Conservation (phyloP, 129 eudicot species). For the Scalesia atractyloides region DNA sequence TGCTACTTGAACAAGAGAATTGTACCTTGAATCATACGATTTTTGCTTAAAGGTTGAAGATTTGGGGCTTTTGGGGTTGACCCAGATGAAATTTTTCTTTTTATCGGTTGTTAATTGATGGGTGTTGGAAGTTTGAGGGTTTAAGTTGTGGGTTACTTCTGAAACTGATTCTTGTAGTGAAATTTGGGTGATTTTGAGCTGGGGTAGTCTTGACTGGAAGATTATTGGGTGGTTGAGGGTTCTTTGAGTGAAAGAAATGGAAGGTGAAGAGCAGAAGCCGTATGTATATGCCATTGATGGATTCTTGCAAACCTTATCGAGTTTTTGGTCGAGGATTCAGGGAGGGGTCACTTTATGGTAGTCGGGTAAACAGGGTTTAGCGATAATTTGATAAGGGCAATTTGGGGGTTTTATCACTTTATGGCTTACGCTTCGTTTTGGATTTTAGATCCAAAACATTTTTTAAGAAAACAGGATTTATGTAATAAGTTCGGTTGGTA, state of each 20-base stretch:
- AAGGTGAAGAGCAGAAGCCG: slow-evolving; percentile 42
- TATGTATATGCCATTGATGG: slow-evolving; percentile 33
- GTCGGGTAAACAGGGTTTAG: no score
- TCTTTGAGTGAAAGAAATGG: slow-evolving; percentile 26
- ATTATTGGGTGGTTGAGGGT: slow-evolving; percentile 25
- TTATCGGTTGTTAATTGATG: slow-evolving; percentile 32
- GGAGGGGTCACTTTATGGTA: no score
- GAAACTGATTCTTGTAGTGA: slow-evolving; percentile 50
- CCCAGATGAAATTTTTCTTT: slow-evolving; percentile 49
- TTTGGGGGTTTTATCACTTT: not conserved
- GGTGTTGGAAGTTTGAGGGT: slow-evolving; percentile 10
- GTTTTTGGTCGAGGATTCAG: slow-evolving; percentile 1
- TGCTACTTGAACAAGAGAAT: slow-evolving; percentile 50
- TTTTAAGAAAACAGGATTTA: no score
- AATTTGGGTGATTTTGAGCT: slow-evolving; percentile 41
- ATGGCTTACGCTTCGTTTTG: not conserved
- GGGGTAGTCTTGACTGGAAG: slow-evolving; percentile 33
- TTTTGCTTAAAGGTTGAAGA: slow-evolving; percentile 53
- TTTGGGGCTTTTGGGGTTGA: slow-evolving; percentile 81
- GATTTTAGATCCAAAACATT: not conserved
- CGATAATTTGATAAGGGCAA: not conserved
- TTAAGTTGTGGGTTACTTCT: slow-evolving; percentile 35
- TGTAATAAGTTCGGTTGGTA: no score
- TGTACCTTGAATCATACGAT: slow-evolving; percentile 68
- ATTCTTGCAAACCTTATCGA: slow-evolving; percentile 30